Base-by-base conservation (phyloP, 352 stramenopile species). In the Globisporangium nodosum region DNA sequence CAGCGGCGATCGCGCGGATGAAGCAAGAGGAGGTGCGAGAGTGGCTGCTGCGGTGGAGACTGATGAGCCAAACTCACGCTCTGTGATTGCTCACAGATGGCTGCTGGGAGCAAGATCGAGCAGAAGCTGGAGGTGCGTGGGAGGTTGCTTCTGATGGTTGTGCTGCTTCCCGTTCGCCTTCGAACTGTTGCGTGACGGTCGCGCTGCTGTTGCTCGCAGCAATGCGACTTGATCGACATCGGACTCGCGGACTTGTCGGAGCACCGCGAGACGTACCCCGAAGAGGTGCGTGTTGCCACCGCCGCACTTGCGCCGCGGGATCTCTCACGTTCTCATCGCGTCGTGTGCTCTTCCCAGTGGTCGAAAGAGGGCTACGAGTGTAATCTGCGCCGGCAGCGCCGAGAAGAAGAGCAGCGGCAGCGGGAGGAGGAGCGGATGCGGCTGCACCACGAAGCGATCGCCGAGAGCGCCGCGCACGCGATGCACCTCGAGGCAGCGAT, bases 201-300 rank as follows among this genome's bases (percentile, higher is more conserved):
- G 35, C 39, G 5, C 15, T 15, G 5, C 5, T 40, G 18, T 56
- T 12, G 63, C 21, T 12, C 60, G 5, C 58, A 91, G 78, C 81
- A 91, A 88, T 92, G 83, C 59, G 83, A 92, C 56, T 68, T 85
- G 21, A 91, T 92, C 53, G 83, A 92, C 55, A 82, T 92, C 39
- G 83, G 81, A 1, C 68, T 92, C 6, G 79, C 83, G 16, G 83
- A 92, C 63, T 52, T 92, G 53, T 56, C 70, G 7, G 81, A 91
- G 65, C 83, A 91, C 52, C 78, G 76, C 15, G 71, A 77, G 6
- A 71, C 77, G 20, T 91, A 88, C 40, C 63, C 81, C 1, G 74
- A 91, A 51, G 81, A 92, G 75, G 83, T 92, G 48, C 24, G 66
- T 54, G 31, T 6, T 16, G 9, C 24, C 8, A 13, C 0, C 48